Evolutionary conservation across 2,329 filamentous ascomycete genomes (phyloP).

Genomic region (Sordariomycetes sp.): DNA sequence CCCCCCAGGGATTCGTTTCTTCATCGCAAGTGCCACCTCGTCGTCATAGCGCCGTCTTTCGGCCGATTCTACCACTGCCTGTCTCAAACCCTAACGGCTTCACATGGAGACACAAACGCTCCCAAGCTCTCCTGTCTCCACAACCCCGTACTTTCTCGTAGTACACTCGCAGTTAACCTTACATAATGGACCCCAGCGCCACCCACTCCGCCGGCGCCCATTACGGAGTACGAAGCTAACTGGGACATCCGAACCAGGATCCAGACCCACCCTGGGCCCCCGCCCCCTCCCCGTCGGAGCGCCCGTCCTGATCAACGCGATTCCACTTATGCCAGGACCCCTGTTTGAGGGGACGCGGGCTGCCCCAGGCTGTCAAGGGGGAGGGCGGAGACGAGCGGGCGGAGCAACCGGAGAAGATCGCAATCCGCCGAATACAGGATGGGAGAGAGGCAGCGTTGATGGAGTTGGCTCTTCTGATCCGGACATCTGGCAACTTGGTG

Average conservation of each 20-base stretch:
- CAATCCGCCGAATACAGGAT: neutral
- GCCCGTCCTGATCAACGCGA: neutral
- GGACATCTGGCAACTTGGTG: too few relatives aligned
- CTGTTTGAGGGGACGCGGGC: neutral
- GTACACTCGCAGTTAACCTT: neutral
- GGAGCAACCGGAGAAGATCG: neutral
- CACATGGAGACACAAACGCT: too few relatives aligned
- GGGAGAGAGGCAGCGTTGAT: neutral
- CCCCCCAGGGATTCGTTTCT: neutral
- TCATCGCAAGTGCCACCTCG: too few relatives aligned
- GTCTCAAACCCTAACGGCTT: too few relatives aligned
- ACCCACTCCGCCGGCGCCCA: slow-evolving; percentile 1
- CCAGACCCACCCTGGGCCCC: neutral
- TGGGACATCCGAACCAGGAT: neutral
- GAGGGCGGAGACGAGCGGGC: neutral
- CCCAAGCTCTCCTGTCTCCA: too few relatives aligned
- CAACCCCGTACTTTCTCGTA: neutral
- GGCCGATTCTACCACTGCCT: too few relatives aligned
- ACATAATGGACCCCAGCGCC: neutral
- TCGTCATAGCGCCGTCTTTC: too few relatives aligned
- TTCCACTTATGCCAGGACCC: neutral
- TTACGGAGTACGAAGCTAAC: neutral
- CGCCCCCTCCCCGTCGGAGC: neutral
- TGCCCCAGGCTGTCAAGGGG: neutral
- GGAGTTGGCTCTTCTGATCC: too few relatives aligned